Base-by-base conservation (phyloP, 768 basidiomycete genomes). In the Suillus discolor region DNA sequence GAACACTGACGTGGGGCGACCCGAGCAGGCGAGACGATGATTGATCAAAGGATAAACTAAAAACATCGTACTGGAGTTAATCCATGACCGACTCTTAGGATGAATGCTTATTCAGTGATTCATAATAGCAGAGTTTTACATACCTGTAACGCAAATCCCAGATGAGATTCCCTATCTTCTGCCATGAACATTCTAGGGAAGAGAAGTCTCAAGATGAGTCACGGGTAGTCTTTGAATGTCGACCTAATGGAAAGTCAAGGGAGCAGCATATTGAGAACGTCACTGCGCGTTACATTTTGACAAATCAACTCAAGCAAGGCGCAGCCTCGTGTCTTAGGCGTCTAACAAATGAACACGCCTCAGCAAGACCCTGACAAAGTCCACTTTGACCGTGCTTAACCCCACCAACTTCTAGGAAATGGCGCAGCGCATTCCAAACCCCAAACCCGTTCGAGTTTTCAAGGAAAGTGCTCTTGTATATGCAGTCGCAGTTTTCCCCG, bases 401-500 rank as follows among this genome's bases (percentile, higher is more conserved):
- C 28, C 4, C 15, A 16, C 8, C 25, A 16, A 9, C 25, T 15
- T 53, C 51, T 25, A 28, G 31, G 16, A 23, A 28, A 53, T 53
- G 51, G 51, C 51, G 25, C 51, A 53, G 51, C 51, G 16, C 25
- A 28, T 53, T 51, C 51, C 2, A 31, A 31, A 31, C n/a, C n/a
- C 47, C 15, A 9, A 15, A 18, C 51, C 51, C 3, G 15, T 28
- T 28, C 51, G 51, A 53, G 25, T 53, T 53, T 9, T 42, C 16
- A 42, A 42, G 2, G 6, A 7, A 51, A 25, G 6, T 15, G 0
- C 0, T 51, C 0, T 3, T 15, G 3, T 25, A 15, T 2, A 0
- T 5, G 11, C 25, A 25, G 51, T 53, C 6, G 51, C 51, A 25
- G 51, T 53, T 28, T 53, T 53, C 25, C 16, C 25, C 7, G 25